Evolutionary conservation across 108 stramenopile genomes (phyloP), one percentile per base, ranked within the genome.

Genomic region (Cyclotella atomus): DNA sequence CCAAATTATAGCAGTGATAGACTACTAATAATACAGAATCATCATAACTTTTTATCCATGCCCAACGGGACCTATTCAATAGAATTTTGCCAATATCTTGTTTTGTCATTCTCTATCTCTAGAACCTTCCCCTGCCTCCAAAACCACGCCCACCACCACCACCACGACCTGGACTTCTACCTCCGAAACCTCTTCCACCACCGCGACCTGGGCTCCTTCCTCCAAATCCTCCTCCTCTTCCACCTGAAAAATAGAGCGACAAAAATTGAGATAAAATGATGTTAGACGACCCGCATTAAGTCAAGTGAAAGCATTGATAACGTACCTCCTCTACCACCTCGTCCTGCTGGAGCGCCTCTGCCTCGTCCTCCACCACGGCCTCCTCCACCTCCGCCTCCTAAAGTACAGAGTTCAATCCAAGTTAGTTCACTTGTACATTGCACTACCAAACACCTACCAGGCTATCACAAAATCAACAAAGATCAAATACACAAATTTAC

Each of bases 371-470:
- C 60, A 28, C 89, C 79, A 38, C 88, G 73, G 23, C 89, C 79
- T 45, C 95, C 85, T 46, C 94, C 85, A 25, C 88, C 75, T 8
- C 92, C 91, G 20, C 90, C 86, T 52, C 0, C 5, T 64, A 63
- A 28, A 66, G 62, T 54, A n/a, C n/a, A n/a, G n/a, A 52, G 36
- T 23, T 52, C 52, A 49, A 19, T 19, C 12, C 27, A 16, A 3
- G 50, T 17, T 34, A 34, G 15, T 17, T 30, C 49, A 68, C 43
- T n/a, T n/a, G n/a, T n/a, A n/a, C n/a, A n/a, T n/a, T n/a, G n/a
- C n/a, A n/a, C n/a, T n/a, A n/a, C n/a, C n/a, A n/a, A n/a, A n/a
- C n/a, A n/a, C 55, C 44, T 36, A 59, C 76, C 33, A 60, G 76
- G 38, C 53, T 70, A 47, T 23, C 15, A 2, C 63, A 75, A 24